A percentile compares a stretch with the other conserved stretches of the same genome.
These are phyloP conservation scores for Phytopythium kandeliae DNA, from an alignment of 352 stramenopile species.

Conservation along the genomic window DNA sequence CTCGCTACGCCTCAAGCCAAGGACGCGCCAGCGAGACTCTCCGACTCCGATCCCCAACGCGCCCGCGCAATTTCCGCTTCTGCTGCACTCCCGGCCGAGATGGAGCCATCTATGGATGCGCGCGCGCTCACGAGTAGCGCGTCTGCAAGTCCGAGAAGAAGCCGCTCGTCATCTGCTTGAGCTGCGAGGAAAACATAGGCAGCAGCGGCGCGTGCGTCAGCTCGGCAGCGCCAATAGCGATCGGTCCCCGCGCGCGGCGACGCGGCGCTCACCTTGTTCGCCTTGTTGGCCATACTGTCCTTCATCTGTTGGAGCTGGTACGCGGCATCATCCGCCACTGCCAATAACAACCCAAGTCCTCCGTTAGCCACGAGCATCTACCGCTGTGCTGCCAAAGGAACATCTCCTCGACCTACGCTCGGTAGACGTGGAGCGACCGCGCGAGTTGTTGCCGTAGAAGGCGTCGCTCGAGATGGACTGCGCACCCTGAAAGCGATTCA, in stretches of 20 bases:
- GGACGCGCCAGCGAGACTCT: too few species aligned
- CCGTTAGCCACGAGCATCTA: not conserved
- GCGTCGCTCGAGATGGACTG: conserved; percentile 86
- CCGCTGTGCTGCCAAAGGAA: too few species aligned
- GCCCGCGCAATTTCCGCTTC: conserved; percentile 4
- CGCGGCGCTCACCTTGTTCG: conserved; percentile 40
- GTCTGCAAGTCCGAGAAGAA: conserved; percentile 86
- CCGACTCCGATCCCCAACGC: too few species aligned
- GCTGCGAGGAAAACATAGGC: conserved; percentile 23
- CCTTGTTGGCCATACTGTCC: conserved; percentile 76
- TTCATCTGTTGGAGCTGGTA: conserved; percentile 87
- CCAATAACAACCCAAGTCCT: conserved; percentile 1
- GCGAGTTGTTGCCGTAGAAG: conserved; percentile 66
- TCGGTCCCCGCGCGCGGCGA: too few species aligned
- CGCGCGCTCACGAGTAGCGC: conserved; percentile 53
- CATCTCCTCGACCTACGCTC: conserved; percentile 39
- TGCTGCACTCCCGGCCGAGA: not conserved
- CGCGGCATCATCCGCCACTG: conserved; percentile 71
- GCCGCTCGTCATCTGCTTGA: conserved; percentile 88
- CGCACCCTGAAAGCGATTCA: conserved; percentile 73
- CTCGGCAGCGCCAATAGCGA: too few species aligned
- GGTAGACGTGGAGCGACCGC: conserved; percentile 49
- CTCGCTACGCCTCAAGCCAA: too few species aligned
- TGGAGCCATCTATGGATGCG: not conserved
- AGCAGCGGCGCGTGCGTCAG: too few species aligned